Evolutionary conservation across 306 rosid genomes (phyloP), one percentile per base, ranked within the genome.

Genomic region (Sindora glabra): DNA sequence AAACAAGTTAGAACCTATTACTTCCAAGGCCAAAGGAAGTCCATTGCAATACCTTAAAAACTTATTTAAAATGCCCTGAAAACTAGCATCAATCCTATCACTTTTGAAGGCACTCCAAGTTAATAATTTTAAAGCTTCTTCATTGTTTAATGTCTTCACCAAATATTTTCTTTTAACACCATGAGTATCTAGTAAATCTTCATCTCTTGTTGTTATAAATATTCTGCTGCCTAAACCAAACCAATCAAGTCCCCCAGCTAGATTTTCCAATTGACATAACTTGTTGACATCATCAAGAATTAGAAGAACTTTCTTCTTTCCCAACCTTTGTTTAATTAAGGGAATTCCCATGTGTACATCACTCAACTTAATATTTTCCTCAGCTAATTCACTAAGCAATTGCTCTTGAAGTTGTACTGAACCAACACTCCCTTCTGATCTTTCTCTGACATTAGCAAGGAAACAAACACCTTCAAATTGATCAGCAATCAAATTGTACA

Each of bases 381-480:
- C n/a, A n/a, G n/a, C n/a, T n/a, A n/a, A n/a, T n/a, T n/a, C n/a
- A 1, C 0, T 2, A 44, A 44, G 49, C 1, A 44, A 10, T 17
- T 3, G 2, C 23, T 44, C 17, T 2, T 70, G 77, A 3, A 76
- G 66, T 19, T 63, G 16, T 49, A 4, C 0, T 10, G 69, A 21
- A 11, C 68, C 79, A 4, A 40, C 17, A n/a, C n/a, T n/a, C 4
- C 17, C 39, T 2, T 4, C 18, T 1, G 71, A 58, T 7, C 32
- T 56, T 50, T 57, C 71, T 48, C 67, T 64, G 5, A 52, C 41
- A 4, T 52, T 29, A 2, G 30, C 29, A 21, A 67, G 74, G 59
- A 67, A 74, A 15, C 70, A 59, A 3, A 12, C 0, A 21, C 48
- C 37, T 8, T 74, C 74, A 56, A 74, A 67, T 37, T 26, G 33